These are phyloP conservation scores for Eimeria tenella DNA, from an alignment of 169 alveolate species.

Conservation along the genomic window DNA sequence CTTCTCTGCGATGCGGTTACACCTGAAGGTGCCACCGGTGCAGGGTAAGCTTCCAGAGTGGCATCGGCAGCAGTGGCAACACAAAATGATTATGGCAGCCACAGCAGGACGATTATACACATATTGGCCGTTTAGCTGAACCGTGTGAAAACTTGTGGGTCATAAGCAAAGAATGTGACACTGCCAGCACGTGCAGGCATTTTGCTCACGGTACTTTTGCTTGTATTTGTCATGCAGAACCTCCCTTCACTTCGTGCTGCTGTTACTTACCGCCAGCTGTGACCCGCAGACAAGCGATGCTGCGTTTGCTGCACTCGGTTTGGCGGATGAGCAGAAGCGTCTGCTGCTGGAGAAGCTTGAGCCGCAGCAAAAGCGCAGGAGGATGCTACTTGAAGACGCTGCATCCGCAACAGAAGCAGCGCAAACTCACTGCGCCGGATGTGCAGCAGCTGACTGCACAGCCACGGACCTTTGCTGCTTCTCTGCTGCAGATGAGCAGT, in stretches of 20 bases:
- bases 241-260: slow-evolving; percentile 50
- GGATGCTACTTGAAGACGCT: not conserved
- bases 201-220: no score
- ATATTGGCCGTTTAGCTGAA: no score
- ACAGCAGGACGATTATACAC: not conserved
- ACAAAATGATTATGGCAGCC: not conserved
- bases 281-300: slow-evolving; percentile 38
- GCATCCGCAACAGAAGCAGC: slow-evolving; percentile 57
- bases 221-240: not conserved
- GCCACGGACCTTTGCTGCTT: slow-evolving; percentile 70
- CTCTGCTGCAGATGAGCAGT: slow-evolving; percentile 55
- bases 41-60: slow-evolving; percentile 8
- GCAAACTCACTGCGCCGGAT: slow-evolving; percentile 8
- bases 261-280: slow-evolving; percentile 67
- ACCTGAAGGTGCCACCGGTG: slow-evolving; percentile 55
- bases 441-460: slow-evolving; percentile 33
- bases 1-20: slow-evolving; percentile 52
- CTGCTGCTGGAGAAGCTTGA: slow-evolving; percentile 42
- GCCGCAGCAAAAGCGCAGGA: slow-evolving; percentile 15
- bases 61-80: slow-evolving; percentile 12
- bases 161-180: no score
- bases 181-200: no score
- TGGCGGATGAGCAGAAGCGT: slow-evolving; percentile 36
- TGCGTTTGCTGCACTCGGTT: slow-evolving; percentile 40
- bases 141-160: no score